Evolutionary conservation across 1,139 yeast genomes (phyloP).

Genomic region (Taiozyma sp.): DNA sequence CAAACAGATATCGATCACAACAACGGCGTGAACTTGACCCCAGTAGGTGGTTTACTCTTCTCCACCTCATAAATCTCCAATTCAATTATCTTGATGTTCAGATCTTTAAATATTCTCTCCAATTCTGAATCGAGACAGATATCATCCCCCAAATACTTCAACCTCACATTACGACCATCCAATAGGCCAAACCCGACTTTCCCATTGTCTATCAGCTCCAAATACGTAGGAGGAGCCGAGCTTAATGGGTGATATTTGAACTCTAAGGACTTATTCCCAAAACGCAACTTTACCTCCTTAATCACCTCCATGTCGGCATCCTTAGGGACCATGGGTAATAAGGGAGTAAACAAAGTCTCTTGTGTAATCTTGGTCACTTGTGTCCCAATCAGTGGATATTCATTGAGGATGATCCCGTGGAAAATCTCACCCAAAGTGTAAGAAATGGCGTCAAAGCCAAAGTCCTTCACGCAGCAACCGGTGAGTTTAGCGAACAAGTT

Average conservation of each 20-base stretch:
- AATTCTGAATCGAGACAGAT: slow-evolving; percentile 13
- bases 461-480: slow-evolving; percentile 73
- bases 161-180: slow-evolving; percentile 27
- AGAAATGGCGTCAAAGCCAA: slow-evolving; percentile 67
- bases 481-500: slow-evolving; percentile 46
- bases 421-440: slow-evolving; percentile 64
- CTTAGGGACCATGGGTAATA: slow-evolving; percentile 21
- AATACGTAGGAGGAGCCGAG: slow-evolving; percentile 64
- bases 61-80: slow-evolving; percentile 21
- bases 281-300: slow-evolving; percentile 42
- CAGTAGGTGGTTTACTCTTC: neutral
- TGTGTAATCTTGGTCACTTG: slow-evolving; percentile 29
- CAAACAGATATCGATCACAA: slow-evolving; percentile 4
- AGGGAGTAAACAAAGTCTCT: slow-evolving; percentile 19
- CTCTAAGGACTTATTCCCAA: slow-evolving; percentile 38
- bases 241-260: slow-evolving; percentile 56
- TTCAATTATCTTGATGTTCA: slow-evolving; percentile 8
- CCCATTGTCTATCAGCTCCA: slow-evolving; percentile 68
- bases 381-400: slow-evolving; percentile 57
- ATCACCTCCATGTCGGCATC: slow-evolving; percentile 21
- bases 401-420: slow-evolving; percentile 55
- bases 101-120: slow-evolving; percentile 16
- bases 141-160: slow-evolving; percentile 15
- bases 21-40: slow-evolving; percentile 17
- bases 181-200: slow-evolving; percentile 57